phyloP scores from a whole-genome alignment of 2,329 filamentous ascomycete genomes.

The Fusarium sp. region DNA sequence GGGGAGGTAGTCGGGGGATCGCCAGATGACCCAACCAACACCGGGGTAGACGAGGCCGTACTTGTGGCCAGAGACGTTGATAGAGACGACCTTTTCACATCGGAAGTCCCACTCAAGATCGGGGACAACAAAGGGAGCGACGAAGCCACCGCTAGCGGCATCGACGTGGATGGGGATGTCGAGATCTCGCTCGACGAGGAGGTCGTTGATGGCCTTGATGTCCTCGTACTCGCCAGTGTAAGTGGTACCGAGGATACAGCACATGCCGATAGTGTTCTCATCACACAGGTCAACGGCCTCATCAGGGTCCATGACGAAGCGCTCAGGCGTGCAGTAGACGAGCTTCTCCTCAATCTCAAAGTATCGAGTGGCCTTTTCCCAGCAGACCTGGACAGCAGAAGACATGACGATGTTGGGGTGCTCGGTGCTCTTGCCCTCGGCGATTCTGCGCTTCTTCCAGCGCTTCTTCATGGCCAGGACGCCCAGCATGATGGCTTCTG shows the following conservation, averaged over 20 bases:
- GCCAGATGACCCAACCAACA: conserved; percentile 95
- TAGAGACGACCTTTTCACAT: conserved; percentile 87
- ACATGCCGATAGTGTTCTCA: conserved; percentile 89
- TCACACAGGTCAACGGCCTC: conserved; percentile 71
- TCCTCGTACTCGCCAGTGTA: conserved; percentile 98
- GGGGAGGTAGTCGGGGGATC: conserved; percentile 83
- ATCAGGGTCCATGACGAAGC: conserved; percentile 73
- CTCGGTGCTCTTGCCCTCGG: conserved; percentile 82
- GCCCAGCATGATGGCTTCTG: conserved; percentile 86
- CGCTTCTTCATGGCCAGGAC: conserved; percentile 94
- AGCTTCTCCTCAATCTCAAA: conserved; percentile 94
- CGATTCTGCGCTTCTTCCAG: conserved; percentile 89
- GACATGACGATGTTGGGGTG: conserved; percentile 96
- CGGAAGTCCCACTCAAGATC: conserved; percentile 93
- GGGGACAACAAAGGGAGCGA: conserved; percentile 89
- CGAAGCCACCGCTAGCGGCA: conserved; percentile 91
- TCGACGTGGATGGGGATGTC: conserved; percentile 94
- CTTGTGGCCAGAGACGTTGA: conserved; percentile 93
- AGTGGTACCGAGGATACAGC: conserved; percentile 89
- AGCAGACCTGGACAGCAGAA: conserved; percentile 95
- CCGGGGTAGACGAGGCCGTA: conserved; percentile 83
- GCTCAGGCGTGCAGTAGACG: conserved; percentile 71
- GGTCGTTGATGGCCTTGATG: conserved; percentile 89
- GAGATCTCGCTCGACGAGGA: conserved; percentile 79
- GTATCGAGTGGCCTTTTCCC: conserved; percentile 92